Base-by-base conservation (phyloP, 2,329 filamentous ascomycete genomes). In the Chaetomium olivaceum region DNA sequence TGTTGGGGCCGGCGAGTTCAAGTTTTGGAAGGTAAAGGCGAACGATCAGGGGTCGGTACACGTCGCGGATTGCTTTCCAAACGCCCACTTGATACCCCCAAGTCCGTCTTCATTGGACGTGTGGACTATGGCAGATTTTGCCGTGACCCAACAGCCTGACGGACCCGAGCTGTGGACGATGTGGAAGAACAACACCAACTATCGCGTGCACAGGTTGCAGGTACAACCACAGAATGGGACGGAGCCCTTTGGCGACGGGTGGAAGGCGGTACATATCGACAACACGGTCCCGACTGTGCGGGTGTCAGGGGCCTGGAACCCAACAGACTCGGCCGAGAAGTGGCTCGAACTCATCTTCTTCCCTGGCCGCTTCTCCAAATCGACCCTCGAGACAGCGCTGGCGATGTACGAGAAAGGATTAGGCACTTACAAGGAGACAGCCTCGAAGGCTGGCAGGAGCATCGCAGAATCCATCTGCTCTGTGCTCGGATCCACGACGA, bases 1-100 rank as follows among this genome's bases (percentile, higher is more conserved):
- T 0, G 87, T 95, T 69, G 91, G 93, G 33, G 86, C 89, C 50
- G 91, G 95, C 43, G 90, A 94, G 74, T 98, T 99, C 83, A 98
- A 97, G 76, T 93, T 99, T 75, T 99, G 93, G 92, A 83, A 80
- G 69, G 78, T 87, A n/a, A 86, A 86, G 61, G 85, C 90, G 21
- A 86, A 88, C 70, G 86, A 89, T 61, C 85, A 85, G 71, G 83
- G 90, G 72, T 82, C 80, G 2, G 76, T 92, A 23, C 82, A 88
- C 9, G 82, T 96, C 16, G 85, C 87, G 68, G 92, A 96, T 71
- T 80, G 92, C 25, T 93, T 91, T 71, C 85, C 90, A 0, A 81
- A 84, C 12, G 74, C 80, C 8, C 80, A 83, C 14, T 81, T 95
- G 36, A 82, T 89, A 29, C 91, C 93, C 1, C 86, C 86, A 66